Base-by-base conservation (phyloP, 169 alveolate genomes). In the Babesia ovata region DNA sequence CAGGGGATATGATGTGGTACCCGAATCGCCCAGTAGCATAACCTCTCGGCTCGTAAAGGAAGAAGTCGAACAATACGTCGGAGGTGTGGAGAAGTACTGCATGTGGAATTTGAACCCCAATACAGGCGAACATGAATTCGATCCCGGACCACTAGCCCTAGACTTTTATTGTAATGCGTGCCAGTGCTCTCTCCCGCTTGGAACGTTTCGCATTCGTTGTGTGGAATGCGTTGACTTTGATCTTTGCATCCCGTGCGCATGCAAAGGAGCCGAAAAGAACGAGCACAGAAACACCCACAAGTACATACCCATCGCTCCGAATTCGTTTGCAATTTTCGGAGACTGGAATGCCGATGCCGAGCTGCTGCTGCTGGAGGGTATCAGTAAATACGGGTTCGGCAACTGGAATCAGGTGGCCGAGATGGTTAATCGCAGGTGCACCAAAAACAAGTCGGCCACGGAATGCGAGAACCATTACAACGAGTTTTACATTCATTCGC, bases 311-410 rank as follows among this genome's bases (percentile, higher is more conserved):
- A 85, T 92, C 39, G 92, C 95, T 17, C 84, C 93, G 45, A 91
- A 92, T 73, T 66, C 79, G 33, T 92, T 92, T 70, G 81, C 82
- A 11, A 74, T 92, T 42, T 73, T 85, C 21, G 88, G 73, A 61
- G 91, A 91, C 46, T 92, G 96, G 96, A 86, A 92, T 17, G 96
- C 96, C 24, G 96, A 92, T 63, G 96, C 93, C 57, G 96, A 92
- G 57, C 54, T 92, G 26, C n/a, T 91, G 14, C 71, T 92, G 26
- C 88, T 92, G 56, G 96, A 92, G 50, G 96, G 96, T 60, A 90
- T 92, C 45, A 82, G 95, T 62, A 92, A 93, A 50, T 88, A 63
- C 62, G 96, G 96, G 0, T 83, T 92, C 57, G 96, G 96, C n/a
- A 92, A 92, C 81, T 92, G 96, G 96, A 60, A 63, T 46, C 85